Conservation (phyloP, 1,139 yeast species). For the Hyphopichia wangnamkhiaoensis region DNA sequence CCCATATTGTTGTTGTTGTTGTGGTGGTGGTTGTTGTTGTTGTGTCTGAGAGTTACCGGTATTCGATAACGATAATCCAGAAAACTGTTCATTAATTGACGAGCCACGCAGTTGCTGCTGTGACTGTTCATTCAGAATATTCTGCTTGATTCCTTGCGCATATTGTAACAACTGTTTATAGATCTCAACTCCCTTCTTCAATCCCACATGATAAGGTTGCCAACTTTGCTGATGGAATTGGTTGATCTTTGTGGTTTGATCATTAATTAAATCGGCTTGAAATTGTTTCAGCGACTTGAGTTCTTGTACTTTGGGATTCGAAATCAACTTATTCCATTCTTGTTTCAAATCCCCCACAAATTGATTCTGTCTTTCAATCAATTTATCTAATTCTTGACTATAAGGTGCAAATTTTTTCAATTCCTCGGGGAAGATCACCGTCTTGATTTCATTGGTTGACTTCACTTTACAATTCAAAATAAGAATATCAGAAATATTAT, state of each 20-base stretch:
- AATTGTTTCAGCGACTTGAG: conserved; percentile 36
- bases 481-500: conserved; percentile 80
- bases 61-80: conserved; percentile 1
- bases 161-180: conserved; percentile 57
- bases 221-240: conserved; percentile 57
- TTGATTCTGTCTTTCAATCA: conserved; percentile 62
- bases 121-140: conserved; percentile 18
- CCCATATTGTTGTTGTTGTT: background rate
- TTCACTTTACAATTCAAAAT: conserved; percentile 65
- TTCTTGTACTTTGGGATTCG: conserved; percentile 43
- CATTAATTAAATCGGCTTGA: conserved; percentile 21
- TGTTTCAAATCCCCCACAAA: conserved; percentile 57
- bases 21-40: conserved; percentile 1
- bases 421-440: conserved; percentile 67
- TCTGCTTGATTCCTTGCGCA: conserved; percentile 35
- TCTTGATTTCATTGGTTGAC: conserved; percentile 57
- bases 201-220: conserved; percentile 59
- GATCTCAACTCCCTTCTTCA: conserved; percentile 60
- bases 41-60: background rate
- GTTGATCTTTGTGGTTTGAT: conserved; percentile 38
- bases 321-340: conserved; percentile 58
- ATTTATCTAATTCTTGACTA: conserved; percentile 64
- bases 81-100: conserved; percentile 1
- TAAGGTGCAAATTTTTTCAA: conserved; percentile 75
- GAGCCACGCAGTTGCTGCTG: conserved; percentile 2